phyloP scores from a whole-genome alignment of 2,329 filamentous ascomycete genomes.

The Curvularia verruculosa region DNA sequence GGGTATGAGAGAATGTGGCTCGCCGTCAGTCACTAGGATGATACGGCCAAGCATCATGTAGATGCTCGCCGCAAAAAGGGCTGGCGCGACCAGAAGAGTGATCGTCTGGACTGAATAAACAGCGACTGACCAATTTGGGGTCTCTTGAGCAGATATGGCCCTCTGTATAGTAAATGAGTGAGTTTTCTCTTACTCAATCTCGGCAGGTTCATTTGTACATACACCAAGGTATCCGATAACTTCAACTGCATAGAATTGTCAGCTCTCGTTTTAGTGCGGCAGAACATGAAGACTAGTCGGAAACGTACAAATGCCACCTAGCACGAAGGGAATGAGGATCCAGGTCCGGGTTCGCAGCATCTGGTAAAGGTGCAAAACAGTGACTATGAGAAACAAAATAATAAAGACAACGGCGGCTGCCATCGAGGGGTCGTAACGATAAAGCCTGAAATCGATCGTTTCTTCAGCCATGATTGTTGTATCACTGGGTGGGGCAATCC shows the following conservation, averaged over 20 bases:
- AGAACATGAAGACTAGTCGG: constrained; percentile 15
- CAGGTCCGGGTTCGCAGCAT: constrained; percentile 53
- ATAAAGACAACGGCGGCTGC: constrained; percentile 56
- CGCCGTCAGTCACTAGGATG: constrained; percentile 49
- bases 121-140: constrained; percentile 38
- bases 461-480: constrained; percentile 1
- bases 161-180: background rate
- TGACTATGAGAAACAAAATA: constrained; percentile 53
- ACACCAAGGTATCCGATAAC: constrained; percentile 56
- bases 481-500: background rate
- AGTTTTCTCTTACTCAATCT: background rate
- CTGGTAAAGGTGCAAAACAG: constrained; percentile 51
- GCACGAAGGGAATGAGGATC: constrained; percentile 59
- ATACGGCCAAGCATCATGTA: constrained; percentile 58
- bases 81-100: constrained; percentile 51
- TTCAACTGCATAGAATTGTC: constrained; percentile 49
- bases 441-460: constrained; percentile 16
- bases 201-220: background rate
- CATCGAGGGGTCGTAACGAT: constrained; percentile 54
- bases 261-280: background rate
- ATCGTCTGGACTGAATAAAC: constrained; percentile 51
- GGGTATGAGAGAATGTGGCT: constrained; percentile 48
- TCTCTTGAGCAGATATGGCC: constrained; percentile 16
- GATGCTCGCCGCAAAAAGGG: constrained; percentile 56
- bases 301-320: constrained; percentile 57